Evolutionary conservation across 805 yeast species (phyloP).

Genomic region (Saccharomycopsis amapae): DNA sequence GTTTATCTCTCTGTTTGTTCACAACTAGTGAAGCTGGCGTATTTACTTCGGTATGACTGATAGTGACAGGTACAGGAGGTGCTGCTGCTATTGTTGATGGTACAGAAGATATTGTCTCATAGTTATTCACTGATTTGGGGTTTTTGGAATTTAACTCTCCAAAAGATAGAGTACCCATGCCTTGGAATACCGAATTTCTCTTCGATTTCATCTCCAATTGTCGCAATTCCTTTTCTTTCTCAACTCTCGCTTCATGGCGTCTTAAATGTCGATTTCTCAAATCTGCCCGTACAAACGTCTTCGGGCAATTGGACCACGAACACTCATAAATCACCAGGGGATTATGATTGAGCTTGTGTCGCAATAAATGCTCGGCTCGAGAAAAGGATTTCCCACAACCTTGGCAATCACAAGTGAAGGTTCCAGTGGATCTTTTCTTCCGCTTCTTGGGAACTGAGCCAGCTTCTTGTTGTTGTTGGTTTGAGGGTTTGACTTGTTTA

Average conservation of each 20-base stretch:
- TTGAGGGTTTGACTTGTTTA: not conserved
- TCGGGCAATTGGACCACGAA: conserved; percentile 41
- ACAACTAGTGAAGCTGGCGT: too few species aligned
- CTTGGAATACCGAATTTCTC: conserved; percentile 13
- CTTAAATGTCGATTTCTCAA: conserved; percentile 40
- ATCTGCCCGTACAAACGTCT: conserved; percentile 59
- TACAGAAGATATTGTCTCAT: not conserved
- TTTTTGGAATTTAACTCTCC: not conserved
- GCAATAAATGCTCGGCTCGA: conserved; percentile 55
- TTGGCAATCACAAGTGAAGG: conserved; percentile 36
- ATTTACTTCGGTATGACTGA: too few species aligned
- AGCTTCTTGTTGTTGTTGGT: conserved; percentile 1
- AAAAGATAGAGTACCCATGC: conserved; percentile 19
- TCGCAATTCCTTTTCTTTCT: conserved; percentile 25
- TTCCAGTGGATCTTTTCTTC: conserved; percentile 23
- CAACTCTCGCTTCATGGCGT: conserved; percentile 34
- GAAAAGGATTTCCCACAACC: conserved; percentile 51
- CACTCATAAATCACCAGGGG: conserved; percentile 51
- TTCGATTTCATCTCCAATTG: conserved; percentile 23
- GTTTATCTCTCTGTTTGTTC: too few species aligned
- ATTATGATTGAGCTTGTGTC: conserved; percentile 58
- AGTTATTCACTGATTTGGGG: not conserved
- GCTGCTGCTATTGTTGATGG: not conserved
- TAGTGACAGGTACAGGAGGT: not conserved
- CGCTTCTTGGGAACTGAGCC: conserved; percentile 5